Evolutionary conservation across 768 basidiomycete genomes (phyloP).

Genomic region (Podaxis rugospora): DNA sequence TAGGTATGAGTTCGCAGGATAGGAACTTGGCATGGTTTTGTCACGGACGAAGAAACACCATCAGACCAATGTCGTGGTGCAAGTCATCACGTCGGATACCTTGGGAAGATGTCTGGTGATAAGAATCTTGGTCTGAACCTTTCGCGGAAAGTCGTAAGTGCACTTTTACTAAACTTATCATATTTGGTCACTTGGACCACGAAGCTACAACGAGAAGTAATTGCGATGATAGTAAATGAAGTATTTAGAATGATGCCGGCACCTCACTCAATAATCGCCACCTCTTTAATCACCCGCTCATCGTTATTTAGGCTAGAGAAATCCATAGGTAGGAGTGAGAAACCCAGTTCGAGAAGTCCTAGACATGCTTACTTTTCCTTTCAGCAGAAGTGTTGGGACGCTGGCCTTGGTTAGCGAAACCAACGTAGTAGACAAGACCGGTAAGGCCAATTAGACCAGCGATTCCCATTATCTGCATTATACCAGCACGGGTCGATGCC

Average conservation of each 20-base stretch:
- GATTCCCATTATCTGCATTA: conserved; percentile 1
- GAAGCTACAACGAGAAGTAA: background rate
- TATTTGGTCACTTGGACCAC: background rate
- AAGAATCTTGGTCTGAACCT: background rate
- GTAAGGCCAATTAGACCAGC: conserved; percentile 6
- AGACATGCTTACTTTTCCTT: conserved; percentile 2
- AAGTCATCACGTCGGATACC: background rate
- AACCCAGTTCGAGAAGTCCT: background rate
- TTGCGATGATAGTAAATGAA: background rate
- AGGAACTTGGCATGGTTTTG: background rate
- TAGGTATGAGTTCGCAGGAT: background rate
- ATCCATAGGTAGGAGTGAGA: conserved; percentile 5
- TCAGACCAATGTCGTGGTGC: background rate
- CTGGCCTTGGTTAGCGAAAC: background rate
- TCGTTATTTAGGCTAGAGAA: conserved; percentile 1
- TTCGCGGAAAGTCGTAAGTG: background rate
- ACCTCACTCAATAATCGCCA: conserved; percentile 3
- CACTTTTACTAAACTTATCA: background rate
- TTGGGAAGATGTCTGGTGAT: background rate
- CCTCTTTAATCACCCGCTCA: conserved; percentile 2
- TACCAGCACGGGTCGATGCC: background rate
- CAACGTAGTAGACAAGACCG: conserved; percentile 6
- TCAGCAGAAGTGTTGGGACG: background rate
- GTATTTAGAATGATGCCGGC: background rate
- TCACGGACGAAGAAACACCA: background rate